These are phyloP conservation scores for Microbotryum violaceum DNA, from an alignment of 1,284 basidiomycete species.

Conservation along the genomic window DNA sequence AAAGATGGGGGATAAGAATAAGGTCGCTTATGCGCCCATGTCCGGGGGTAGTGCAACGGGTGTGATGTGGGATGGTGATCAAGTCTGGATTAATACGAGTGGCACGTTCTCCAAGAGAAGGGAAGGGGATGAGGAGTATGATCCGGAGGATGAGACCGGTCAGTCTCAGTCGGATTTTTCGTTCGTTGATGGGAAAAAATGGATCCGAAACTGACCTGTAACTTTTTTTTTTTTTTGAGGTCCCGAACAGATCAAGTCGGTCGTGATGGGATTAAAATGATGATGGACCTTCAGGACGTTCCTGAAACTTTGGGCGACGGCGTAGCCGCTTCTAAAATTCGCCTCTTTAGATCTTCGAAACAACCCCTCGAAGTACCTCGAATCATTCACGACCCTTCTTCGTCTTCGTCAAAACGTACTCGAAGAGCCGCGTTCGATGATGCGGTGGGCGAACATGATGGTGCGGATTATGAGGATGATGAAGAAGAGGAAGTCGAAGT, in stretches of 20 bases:
- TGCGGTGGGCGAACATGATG: slow-evolving; percentile 48
- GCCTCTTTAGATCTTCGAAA: slow-evolving; percentile 74
- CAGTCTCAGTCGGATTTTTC: too few relatives aligned
- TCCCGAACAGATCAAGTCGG: slow-evolving; percentile 6
- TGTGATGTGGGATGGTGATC: slow-evolving; percentile 96
- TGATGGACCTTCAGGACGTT: slow-evolving; percentile 89
- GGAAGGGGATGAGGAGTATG: slow-evolving; percentile 40
- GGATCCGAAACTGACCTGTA: too few relatives aligned
- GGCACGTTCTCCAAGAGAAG: slow-evolving; percentile 72
- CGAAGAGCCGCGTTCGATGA: slow-evolving; percentile 40
- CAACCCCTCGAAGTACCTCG: slow-evolving; percentile 47
- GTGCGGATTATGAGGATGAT: slow-evolving; percentile 40
- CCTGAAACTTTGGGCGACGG: slow-evolving; percentile 72
- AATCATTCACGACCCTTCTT: slow-evolving; percentile 33
- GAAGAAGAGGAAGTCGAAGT: slow-evolving; percentile 38
- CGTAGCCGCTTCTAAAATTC: slow-evolving; percentile 71
- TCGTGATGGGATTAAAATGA: slow-evolving; percentile 95
- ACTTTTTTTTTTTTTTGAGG: too few relatives aligned
- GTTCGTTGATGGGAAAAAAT: too few relatives aligned
- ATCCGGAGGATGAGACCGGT: slow-evolving; percentile 51
- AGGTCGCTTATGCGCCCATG: slow-evolving; percentile 95
- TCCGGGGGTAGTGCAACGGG: slow-evolving; percentile 68
- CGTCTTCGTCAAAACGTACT: slow-evolving; percentile 23
- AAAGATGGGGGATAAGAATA: slow-evolving; percentile 91
- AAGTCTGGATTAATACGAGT: slow-evolving; percentile 94